phyloP scores from a whole-genome alignment of 768 basidiomycete species.

The Dictyophora rubrovolvata region DNA sequence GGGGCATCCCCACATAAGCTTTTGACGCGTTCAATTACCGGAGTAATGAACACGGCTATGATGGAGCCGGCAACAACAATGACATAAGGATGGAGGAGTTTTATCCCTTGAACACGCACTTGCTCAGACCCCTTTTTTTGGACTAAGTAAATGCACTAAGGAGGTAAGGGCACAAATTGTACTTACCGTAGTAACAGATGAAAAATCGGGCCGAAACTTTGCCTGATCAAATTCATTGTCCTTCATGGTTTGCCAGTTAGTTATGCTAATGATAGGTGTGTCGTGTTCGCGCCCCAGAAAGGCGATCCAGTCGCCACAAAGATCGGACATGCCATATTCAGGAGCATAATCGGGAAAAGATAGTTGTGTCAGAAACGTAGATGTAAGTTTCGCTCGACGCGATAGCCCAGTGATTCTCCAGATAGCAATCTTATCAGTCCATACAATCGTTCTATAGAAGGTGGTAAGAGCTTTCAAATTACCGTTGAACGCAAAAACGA shows the following conservation, averaged over 20 bases:
- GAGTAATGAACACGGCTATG: constrained; percentile 5
- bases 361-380: constrained; percentile 5
- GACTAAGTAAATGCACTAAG: background rate
- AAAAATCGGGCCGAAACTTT: constrained; percentile 7
- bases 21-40: constrained; percentile 3
- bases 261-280: constrained; percentile 8
- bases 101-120: constrained; percentile 8
- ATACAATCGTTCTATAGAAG: constrained; percentile 4
- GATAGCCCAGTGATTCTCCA: constrained; percentile 6
- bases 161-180: background rate
- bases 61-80: constrained; percentile 5
- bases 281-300: constrained; percentile 9
- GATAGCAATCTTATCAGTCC: constrained; percentile 7
- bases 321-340: constrained; percentile 10
- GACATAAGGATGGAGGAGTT: constrained; percentile 6
- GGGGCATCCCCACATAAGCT: constrained; percentile 8
- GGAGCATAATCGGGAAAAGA: constrained; percentile 9
- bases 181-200: constrained; percentile 4
- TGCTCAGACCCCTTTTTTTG: background rate
- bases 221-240: constrained; percentile 5
- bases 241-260: constrained; percentile 7
- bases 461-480: background rate
- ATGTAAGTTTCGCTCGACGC: background rate
- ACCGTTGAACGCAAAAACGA: too few relatives aligned
- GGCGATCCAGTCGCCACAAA: constrained; percentile 8